These are phyloP conservation scores for Alternaria triticimaculans DNA, from an alignment of 2,329 filamentous ascomycete species.

Conservation along the genomic window DNA sequence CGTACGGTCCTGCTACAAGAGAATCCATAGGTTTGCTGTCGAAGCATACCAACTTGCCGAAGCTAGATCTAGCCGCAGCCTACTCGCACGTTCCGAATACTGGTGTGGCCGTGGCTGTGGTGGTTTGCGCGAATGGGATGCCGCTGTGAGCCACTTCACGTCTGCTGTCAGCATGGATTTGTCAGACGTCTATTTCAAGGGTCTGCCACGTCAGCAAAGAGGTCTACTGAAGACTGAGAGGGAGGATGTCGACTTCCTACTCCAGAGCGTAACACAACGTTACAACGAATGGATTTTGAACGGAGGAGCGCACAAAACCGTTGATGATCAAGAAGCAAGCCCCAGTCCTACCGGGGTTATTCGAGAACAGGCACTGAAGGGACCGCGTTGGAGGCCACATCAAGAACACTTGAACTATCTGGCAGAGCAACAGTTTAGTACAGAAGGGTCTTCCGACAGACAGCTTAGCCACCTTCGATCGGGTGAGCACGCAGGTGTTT, in stretches of 20 bases:
- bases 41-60: constrained; percentile 16
- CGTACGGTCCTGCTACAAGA: not conserved
- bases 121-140: constrained; percentile 10
- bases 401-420: not conserved
- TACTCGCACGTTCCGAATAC: constrained; percentile 27
- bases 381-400: constrained; percentile 3
- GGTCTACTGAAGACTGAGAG: constrained; percentile 12
- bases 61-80: constrained; percentile 7
- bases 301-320: not conserved
- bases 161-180: constrained; percentile 14
- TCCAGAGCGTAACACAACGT: not conserved
- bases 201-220: not conserved
- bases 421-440: not conserved
- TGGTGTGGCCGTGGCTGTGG: constrained; percentile 26
- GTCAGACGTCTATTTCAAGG: not conserved
- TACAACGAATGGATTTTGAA: not conserved
- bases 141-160: constrained; percentile 14
- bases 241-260: constrained; percentile 12
- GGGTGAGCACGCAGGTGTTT: not conserved
- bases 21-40: constrained; percentile 7
- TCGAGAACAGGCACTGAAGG: not conserved
- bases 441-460: not conserved
- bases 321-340: not conserved
- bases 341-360: not conserved
- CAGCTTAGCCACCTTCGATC: not conserved